These are phyloP conservation scores for Gloeostereum incarnatum DNA, from an alignment of 768 basidiomycete species.

Conservation along the genomic window DNA sequence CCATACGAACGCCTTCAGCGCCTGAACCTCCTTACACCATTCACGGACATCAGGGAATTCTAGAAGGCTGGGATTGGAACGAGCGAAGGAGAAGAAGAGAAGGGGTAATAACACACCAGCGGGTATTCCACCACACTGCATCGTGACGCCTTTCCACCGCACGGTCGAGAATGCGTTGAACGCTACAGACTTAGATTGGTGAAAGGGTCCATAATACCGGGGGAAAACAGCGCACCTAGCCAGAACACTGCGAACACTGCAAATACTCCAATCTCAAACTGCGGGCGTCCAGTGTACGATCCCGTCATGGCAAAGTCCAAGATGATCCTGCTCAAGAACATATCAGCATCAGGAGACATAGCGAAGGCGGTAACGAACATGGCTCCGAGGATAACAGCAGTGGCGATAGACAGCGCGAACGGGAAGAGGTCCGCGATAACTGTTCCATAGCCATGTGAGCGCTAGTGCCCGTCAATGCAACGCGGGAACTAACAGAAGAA, in stretches of 20 bases:
- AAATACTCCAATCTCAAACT: slow-evolving; percentile 37
- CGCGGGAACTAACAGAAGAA: slow-evolving; percentile 41
- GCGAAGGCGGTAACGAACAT: slow-evolving; percentile 24
- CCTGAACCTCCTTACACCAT: slow-evolving; percentile 50
- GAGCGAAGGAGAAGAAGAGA: neutral
- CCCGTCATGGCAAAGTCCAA: slow-evolving; percentile 31
- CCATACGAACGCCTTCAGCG: slow-evolving; percentile 51
- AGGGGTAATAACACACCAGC: slow-evolving; percentile 21
- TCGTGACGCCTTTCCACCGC: slow-evolving; percentile 40
- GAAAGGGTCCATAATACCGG: neutral
- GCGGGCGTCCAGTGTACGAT: slow-evolving; percentile 35
- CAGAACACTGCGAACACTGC: slow-evolving; percentile 40
- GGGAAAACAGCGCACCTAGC: slow-evolving; percentile 31
- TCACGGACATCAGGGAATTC: slow-evolving; percentile 31
- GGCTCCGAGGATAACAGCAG: slow-evolving; percentile 29
- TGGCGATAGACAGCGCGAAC: slow-evolving; percentile 46
- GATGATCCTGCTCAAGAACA: slow-evolving; percentile 21
- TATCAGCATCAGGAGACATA: neutral
- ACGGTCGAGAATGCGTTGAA: slow-evolving; percentile 55
- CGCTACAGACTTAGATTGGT: slow-evolving; percentile 17
- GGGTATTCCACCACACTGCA: slow-evolving; percentile 40
- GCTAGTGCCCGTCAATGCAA: no score
- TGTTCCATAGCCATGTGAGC: neutral
- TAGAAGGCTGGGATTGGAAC: slow-evolving; percentile 8
- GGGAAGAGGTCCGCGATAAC: slow-evolving; percentile 52